Evolutionary conservation across 2,329 filamentous ascomycete species (phyloP), one percentile per base, ranked within the genome.

Genomic region (Pestalotiopsis sp.): DNA sequence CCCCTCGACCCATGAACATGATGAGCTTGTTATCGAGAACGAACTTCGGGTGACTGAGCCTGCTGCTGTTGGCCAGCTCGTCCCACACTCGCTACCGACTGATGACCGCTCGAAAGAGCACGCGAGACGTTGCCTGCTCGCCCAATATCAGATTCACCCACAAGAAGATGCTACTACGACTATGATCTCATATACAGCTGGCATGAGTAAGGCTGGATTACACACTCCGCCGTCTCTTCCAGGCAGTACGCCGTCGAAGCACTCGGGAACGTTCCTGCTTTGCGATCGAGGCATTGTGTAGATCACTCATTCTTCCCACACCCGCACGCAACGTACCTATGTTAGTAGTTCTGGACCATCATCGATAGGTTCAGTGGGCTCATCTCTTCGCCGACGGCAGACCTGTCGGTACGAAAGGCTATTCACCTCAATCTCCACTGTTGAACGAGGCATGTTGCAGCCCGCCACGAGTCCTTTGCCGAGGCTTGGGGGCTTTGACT

Each of bases 191-290:
- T 36, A 59, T 36, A 36, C 23, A 59, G 23, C 17, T 36, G 27
- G 27, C 23, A 59, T 59, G 27, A 59, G 45, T 52, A 27, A 59
- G 57, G 17, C 23, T 36, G 14, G 59, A 38, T 36, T 39, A 62
- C n/a, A 20, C 59, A 62, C n/a, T 20, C 31, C 13, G 27, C 59
- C 59, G 59, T 62, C 31, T 62, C n/a, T 13, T 38, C 31, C 31
- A 62, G 36, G 59, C 27, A 36, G 25, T 13, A 20, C 25, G n/a
- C 59, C 27, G 59, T 62, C 31, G 31, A 36, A 36, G 59, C 59
- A n/a, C 17, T 59, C 45, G 45, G 20, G 45, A 52, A 52, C 45
- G 57, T 59, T 59, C 57, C 57, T 59, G 59, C 31, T 38, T 62
- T 20, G 36, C 31, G n/a, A 59, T 59, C 57, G 57, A 59, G 20